Evolutionary conservation across 306 rosid genomes (phyloP), one percentile per base, ranked within the genome.

Genomic region (Amphicarpaea edgeworthii): DNA sequence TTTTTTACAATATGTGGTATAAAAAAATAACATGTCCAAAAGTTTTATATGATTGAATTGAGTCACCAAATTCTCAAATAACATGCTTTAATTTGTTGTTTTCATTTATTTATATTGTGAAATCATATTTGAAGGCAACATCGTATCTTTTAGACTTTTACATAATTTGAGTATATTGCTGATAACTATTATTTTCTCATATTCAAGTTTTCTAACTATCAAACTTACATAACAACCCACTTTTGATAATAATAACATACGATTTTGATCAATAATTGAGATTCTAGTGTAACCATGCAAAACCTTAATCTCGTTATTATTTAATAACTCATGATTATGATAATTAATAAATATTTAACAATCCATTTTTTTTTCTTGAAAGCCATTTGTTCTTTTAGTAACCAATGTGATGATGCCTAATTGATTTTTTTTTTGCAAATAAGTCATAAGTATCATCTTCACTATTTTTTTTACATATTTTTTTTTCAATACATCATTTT

Each of bases 291-390:
- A 53, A 70, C 21, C 23, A 5, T 20, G 17, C 49, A 69, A 4
- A 49, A 53, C 19, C 0, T 19, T 15, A 1, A 53, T 30, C n/a
- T 69, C 62, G 11, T 49, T 69, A 16, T 69, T 47, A 50, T 49
- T 30, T 2, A 47, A 30, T 1, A 69, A 49, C 46, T 28, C 74
- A 30, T 69, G 74, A 24, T 69, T 69, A 1, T 69, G 74, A 4
- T 1, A 0, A 9, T 69, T 47, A 12, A 9, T 49, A 69, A 69
- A 69, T 30, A 51, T 49, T 12, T 69, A 9, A 69, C 17, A 28
- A 26, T 4, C 65, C 65, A 59, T 59, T 59, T 28, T 59, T 40
- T 30, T n/a, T n/a, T n/a, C n/a, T n/a, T n/a, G n/a, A n/a, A n/a
- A n/a, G n/a, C n/a, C n/a, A n/a, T n/a, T n/a, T n/a, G n/a, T n/a